Percentiles rank a stretch among this genome's conserved stretches.
phyloP scores from a whole-genome alignment of 441 rosid species.

The Aleurites moluccanus region DNA sequence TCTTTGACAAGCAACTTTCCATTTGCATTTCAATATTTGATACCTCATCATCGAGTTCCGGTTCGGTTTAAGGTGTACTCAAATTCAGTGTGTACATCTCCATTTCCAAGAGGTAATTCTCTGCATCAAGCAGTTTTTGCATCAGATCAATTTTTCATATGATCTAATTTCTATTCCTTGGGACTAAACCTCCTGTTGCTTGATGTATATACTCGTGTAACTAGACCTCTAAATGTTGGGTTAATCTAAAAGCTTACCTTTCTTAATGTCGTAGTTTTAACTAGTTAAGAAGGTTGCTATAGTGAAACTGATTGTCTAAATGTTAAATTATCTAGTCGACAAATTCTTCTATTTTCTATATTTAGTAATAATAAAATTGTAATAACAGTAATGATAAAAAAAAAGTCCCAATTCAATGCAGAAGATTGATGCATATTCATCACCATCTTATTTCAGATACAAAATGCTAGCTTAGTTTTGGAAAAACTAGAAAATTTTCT shows the following conservation, averaged over 20 bases:
- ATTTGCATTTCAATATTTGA: too few species aligned
- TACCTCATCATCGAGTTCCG: too few species aligned
- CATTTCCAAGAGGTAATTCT: slow-evolving; percentile 57
- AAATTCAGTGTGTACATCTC: too few species aligned
- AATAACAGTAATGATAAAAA: not conserved
- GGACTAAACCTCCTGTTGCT: not conserved
- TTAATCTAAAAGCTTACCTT: not conserved
- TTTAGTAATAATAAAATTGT: too few species aligned
- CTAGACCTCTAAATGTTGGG: not conserved
- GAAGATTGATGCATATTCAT: not conserved
- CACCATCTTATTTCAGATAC: not conserved
- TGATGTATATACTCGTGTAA: not conserved
- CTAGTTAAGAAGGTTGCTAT: not conserved
- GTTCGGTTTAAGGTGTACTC: too few species aligned
- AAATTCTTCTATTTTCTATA: too few species aligned
- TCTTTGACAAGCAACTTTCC: too few species aligned
- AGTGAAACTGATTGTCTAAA: not conserved
- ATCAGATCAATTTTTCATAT: not conserved
- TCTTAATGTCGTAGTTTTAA: not conserved
- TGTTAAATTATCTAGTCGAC: not conserved
- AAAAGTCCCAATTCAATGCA: not conserved
- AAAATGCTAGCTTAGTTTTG: not conserved
- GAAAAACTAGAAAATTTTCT: too few species aligned
- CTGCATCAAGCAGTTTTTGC: not conserved
- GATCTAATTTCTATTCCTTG: not conserved